Base-by-base conservation (phyloP, 1,139 yeast species). In the Diutina sp. region DNA sequence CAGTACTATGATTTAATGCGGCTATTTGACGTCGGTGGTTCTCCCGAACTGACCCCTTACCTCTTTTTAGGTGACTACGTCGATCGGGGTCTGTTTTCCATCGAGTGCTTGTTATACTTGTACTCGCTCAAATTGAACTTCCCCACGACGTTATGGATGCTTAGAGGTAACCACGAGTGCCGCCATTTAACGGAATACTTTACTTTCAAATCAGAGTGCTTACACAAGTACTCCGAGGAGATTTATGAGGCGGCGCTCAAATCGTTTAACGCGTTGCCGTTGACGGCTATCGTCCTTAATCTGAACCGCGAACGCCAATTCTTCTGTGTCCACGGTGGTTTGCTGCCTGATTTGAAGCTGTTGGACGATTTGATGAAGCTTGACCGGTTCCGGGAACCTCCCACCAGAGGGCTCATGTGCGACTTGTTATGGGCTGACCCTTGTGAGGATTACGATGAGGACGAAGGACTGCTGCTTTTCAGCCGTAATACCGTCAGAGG, bases 391-490 rank as follows among this genome's bases (percentile, higher is more conserved):
- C 78, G 87, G 60, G 96, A 91, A 66, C 97, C 97, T 44, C 99
- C 99, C 8, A 87, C 97, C 3, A 82, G 85, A 60, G 99, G 99
- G 0, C 71, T 93, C 58, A 89, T 90, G 93, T 91, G 98, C 71
- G 99, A 93, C 69, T 73, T 93, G 61, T 78, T 93, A 64, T 93
- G 99, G 99, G 88, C 97, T 0, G 99, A 93, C 68, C 99, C 99
- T 0, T 73, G 86, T 35, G 96, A 90, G 63, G 87, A 86, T 56
- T 93, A 89, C 67, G 99, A 95, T 66, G 91, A 85, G 59, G 78
- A 78, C 55, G 74, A 74, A 58, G 64, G 69, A 60, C 82, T 77
- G 55, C 79, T 78, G 38, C 74, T 77, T 14, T 93, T 83, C 66
- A 63, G 75, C n/a, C 64, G 72, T 57, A 93, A 93, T 69, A 72